Base-by-base conservation (phyloP, 352 stramenopile genomes). In the Phytopythium montanum region DNA sequence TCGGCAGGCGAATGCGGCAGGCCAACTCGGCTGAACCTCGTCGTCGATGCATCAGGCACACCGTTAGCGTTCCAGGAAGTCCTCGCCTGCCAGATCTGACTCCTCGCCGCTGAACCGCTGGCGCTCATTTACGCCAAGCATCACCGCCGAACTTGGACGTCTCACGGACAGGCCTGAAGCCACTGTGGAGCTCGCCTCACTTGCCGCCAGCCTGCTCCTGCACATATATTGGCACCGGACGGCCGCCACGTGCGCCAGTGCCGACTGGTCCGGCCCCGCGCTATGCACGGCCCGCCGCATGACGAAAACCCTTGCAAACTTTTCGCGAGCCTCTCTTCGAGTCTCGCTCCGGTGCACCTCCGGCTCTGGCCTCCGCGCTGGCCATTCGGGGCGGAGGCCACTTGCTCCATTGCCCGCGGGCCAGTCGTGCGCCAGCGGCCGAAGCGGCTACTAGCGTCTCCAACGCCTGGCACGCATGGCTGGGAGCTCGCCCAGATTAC, bases 281-380 rank as follows among this genome's bases (percentile, higher is more conserved):
- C 44, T 50, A 33, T 38, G 33, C 33, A 38, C 44, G 21, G n/a
- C 44, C 18, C 12, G 5, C n/a, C 25, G 25, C 12, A 26, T 23
- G 45, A 52, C 45, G 14, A 21, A 56, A 46, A 46, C 34, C 45
- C 34, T 56, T 9, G 51, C 23, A 33, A 26, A 14, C 33, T 46
- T 46, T 46, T 56, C 18, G 51, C 23, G 51, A 26, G 21, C 33
- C 21, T 38, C 33, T 9, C 45, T n/a, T n/a, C n/a, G n/a, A n/a
- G n/a, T n/a, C n/a, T 52, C 45, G 45, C 14, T 33, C 23, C 44
- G 44, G 21, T 51, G 25, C 7, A 12, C 6, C 29, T 55, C 51
- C 33, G 33, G 51, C 51, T 46, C 51, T 46, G 51, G 51, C 51
- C n/a, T 52, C 45, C 36, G 7, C 31, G 16, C 50, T 45, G 50